phyloP scores from a whole-genome alignment of 371 early-diverging fungal species.

The Mucor lusitanicus region DNA sequence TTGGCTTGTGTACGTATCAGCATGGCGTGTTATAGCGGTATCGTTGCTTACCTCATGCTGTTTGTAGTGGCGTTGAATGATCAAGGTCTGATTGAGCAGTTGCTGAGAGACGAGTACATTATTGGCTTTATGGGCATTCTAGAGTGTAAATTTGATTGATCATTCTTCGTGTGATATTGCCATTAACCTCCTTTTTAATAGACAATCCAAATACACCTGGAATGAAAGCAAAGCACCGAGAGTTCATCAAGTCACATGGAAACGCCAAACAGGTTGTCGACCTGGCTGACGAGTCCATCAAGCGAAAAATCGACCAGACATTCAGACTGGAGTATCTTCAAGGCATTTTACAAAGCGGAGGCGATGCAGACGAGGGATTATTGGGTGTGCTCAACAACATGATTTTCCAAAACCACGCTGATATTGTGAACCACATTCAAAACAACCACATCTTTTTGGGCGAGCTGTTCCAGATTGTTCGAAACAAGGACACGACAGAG shows the following conservation, averaged over 20 bases:
- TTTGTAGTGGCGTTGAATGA: slow-evolving; percentile 41
- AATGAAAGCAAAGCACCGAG: slow-evolving; percentile 70
- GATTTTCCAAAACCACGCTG: slow-evolving; percentile 78
- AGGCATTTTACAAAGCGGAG: slow-evolving; percentile 70
- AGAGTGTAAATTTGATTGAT: slow-evolving; percentile 63
- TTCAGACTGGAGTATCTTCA: slow-evolving; percentile 84
- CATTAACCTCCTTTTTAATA: slow-evolving; percentile 18
- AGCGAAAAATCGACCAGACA: slow-evolving; percentile 77
- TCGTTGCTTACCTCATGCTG: neutral
- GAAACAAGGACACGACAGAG: slow-evolving; percentile 10
- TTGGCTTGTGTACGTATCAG: slow-evolving; percentile 65
- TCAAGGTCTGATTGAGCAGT: slow-evolving; percentile 64
- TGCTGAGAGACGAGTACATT: slow-evolving; percentile 75
- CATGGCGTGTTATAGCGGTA: neutral
- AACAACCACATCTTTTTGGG: slow-evolving; percentile 65
- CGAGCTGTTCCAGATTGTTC: slow-evolving; percentile 61
- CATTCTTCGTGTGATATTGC: neutral
- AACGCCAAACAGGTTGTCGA: slow-evolving; percentile 1
- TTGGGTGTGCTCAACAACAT: slow-evolving; percentile 69
- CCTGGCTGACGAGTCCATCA: slow-evolving; percentile 64
- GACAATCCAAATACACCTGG: slow-evolving; percentile 76
- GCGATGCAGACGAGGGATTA: slow-evolving; percentile 72
- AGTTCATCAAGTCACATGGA: slow-evolving; percentile 67
- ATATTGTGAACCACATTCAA: slow-evolving; percentile 76
- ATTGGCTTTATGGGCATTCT: slow-evolving; percentile 73